Percentiles rank a stretch among this genome's conserved stretches.
phyloP scores from a whole-genome alignment of 176 grass and related monocot species.

The Rhynchospora pubera region DNA sequence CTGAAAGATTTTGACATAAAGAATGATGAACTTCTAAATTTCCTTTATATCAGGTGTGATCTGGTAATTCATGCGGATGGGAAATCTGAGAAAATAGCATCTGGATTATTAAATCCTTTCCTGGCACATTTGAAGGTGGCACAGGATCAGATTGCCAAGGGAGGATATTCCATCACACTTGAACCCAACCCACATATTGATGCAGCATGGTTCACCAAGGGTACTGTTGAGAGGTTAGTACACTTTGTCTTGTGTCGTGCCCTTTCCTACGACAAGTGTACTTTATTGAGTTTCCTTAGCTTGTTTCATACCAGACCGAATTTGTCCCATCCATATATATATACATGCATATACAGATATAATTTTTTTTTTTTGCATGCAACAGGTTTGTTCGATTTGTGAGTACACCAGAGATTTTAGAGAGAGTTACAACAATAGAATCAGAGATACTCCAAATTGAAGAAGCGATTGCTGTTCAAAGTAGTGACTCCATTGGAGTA shows the following conservation, averaged over 20 bases:
- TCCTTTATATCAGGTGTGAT: conserved; percentile 65
- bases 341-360: not conserved
- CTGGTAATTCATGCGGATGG: conserved; percentile 75
- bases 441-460: conserved; percentile 93
- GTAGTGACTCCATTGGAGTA: conserved; percentile 54
- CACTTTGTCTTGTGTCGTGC: conserved; percentile 1
- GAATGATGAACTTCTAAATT: not conserved
- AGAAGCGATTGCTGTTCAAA: conserved; percentile 74
- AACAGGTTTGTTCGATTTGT: conserved; percentile 92
- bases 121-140: conserved; percentile 70
- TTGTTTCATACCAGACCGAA: not conserved
- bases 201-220: conserved; percentile 72
- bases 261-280: not conserved
- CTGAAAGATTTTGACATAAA: not conserved
- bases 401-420: conserved; percentile 92
- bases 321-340: not conserved
- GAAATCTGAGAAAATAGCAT: conserved; percentile 84
- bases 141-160: conserved; percentile 84
- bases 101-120: conserved; percentile 81
- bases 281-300: conserved; percentile 9
- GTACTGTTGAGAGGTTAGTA: conserved; percentile 62
- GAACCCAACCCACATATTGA: conserved; percentile 39
- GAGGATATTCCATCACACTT: conserved; percentile 82
- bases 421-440: conserved; percentile 83
- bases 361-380: not conserved